Percentiles rank a stretch among this genome's conserved stretches.
These are phyloP conservation scores for Paecilomyces fulvus DNA, from an alignment of 2,329 filamentous ascomycete species.

Conservation along the genomic window DNA sequence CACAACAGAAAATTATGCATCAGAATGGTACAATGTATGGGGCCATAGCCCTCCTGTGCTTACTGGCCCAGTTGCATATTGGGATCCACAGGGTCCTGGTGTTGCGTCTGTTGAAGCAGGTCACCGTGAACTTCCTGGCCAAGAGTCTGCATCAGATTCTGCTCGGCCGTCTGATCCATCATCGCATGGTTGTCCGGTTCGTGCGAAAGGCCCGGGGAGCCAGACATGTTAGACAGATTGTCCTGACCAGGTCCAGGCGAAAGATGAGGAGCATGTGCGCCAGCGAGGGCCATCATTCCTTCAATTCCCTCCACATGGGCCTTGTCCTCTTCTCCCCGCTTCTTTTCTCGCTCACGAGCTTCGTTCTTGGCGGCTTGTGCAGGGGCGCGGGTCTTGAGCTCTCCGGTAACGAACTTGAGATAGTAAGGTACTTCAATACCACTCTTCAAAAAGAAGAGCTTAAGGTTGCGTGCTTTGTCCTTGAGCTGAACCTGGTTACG, in stretches of 20 bases:
- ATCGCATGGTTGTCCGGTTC: slow-evolving; percentile 23
- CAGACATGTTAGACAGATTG: slow-evolving; percentile 21
- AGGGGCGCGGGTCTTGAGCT: slow-evolving; percentile 76
- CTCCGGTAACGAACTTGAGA: slow-evolving; percentile 77
- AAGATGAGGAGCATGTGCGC: slow-evolving; percentile 29
- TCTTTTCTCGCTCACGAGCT: slow-evolving; percentile 39
- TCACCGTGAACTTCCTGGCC: slow-evolving; percentile 34
- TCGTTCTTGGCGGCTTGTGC: slow-evolving; percentile 47
- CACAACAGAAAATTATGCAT: background rate
- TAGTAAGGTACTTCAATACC: slow-evolving; percentile 87
- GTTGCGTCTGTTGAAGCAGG: slow-evolving; percentile 23
- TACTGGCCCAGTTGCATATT: slow-evolving; percentile 28
- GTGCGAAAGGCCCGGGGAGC: slow-evolving; percentile 26
- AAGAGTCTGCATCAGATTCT: slow-evolving; percentile 37
- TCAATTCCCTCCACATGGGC: slow-evolving; percentile 40
- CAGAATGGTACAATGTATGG: background rate
- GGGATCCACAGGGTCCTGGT: slow-evolving; percentile 24
- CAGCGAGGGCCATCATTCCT: slow-evolving; percentile 40
- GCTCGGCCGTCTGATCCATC: slow-evolving; percentile 34
- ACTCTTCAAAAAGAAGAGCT: slow-evolving; percentile 85
- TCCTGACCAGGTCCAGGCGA: slow-evolving; percentile 21
- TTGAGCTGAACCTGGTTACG: slow-evolving; percentile 87
- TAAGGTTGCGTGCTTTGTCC: slow-evolving; percentile 83
- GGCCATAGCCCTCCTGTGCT: background rate
- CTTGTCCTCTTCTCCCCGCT: slow-evolving; percentile 39